These are phyloP conservation scores for Aureobasidium zeae DNA, from an alignment of 2,329 filamentous ascomycete species.

Conservation along the genomic window DNA sequence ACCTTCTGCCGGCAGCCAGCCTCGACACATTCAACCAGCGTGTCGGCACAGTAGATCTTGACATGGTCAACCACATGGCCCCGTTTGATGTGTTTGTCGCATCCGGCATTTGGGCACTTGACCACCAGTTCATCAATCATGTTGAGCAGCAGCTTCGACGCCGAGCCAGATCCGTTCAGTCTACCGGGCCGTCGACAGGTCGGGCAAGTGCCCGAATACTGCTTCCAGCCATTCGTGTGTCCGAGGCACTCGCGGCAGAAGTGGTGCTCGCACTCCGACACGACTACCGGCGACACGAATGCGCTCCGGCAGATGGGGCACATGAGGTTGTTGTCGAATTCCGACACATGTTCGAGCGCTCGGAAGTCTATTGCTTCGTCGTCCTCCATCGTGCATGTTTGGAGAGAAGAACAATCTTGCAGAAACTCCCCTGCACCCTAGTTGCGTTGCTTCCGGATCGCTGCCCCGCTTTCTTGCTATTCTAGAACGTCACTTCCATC, in stretches of 20 bases:
- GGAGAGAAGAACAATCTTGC: slow-evolving; percentile 51
- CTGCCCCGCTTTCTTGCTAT: no score
- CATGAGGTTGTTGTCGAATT: slow-evolving; percentile 51
- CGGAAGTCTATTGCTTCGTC: slow-evolving; percentile 42
- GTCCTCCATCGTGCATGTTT: background rate
- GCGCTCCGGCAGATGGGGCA: slow-evolving; percentile 57
- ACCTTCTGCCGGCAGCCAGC: slow-evolving; percentile 42
- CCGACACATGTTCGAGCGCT: slow-evolving; percentile 47
- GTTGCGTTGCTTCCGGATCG: no score
- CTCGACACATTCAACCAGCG: slow-evolving; percentile 44
- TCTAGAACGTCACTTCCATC: no score
- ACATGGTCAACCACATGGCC: slow-evolving; percentile 51
- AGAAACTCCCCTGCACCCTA: no score
- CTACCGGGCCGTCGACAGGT: slow-evolving; percentile 43
- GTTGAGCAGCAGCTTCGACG: slow-evolving; percentile 47
- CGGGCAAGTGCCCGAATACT: slow-evolving; percentile 40
- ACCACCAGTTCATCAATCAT: slow-evolving; percentile 55
- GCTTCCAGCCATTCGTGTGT: slow-evolving; percentile 35
- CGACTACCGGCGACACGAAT: slow-evolving; percentile 47
- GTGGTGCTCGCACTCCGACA: slow-evolving; percentile 53
- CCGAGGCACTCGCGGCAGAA: slow-evolving; percentile 53
- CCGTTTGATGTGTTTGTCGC: slow-evolving; percentile 44
- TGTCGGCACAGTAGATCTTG: slow-evolving; percentile 50
- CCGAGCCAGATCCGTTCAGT: slow-evolving; percentile 29
- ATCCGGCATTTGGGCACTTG: slow-evolving; percentile 51